phyloP scores from a whole-genome alignment of 441 rosid species.

The Capsella rubella region DNA sequence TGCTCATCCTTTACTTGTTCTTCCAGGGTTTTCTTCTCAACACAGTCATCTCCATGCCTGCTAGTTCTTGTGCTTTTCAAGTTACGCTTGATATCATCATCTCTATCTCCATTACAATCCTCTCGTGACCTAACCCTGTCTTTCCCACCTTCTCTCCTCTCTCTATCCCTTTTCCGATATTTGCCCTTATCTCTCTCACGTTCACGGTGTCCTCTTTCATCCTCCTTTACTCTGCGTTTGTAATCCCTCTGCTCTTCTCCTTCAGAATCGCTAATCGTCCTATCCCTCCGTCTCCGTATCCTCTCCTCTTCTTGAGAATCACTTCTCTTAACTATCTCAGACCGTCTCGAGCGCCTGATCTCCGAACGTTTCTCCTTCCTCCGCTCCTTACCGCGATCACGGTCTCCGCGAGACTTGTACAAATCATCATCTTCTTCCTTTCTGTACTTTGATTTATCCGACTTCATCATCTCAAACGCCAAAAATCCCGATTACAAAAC shows the following conservation, averaged over 20 bases:
- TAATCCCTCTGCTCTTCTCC: constrained; percentile 46
- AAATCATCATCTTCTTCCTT: constrained; percentile 34
- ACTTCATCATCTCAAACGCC: constrained; percentile 11
- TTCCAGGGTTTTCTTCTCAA: constrained; percentile 50
- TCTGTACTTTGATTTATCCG: too few relatives aligned
- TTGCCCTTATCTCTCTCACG: constrained; percentile 43
- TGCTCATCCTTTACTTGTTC: constrained; percentile 39
- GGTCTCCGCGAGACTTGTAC: constrained; percentile 50
- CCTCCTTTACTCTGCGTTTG: constrained; percentile 45
- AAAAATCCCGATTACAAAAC: neutral
- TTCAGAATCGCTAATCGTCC: constrained; percentile 39
- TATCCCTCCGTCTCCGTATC: constrained; percentile 49
- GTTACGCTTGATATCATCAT: neutral
- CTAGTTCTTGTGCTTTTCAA: constrained; percentile 46
- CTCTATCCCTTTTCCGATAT: constrained; percentile 37
- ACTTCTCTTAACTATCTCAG: constrained; percentile 47
- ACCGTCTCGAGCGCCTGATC: constrained; percentile 48
- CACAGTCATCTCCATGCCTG: constrained; percentile 20
- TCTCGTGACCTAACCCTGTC: constrained; percentile 58
- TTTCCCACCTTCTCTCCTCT: constrained; percentile 35
- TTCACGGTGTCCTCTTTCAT: constrained; percentile 45
- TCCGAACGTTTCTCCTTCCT: constrained; percentile 32
- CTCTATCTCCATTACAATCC: neutral
- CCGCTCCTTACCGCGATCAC: constrained; percentile 47
- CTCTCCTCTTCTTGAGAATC: constrained; percentile 47